phyloP scores from a whole-genome alignment of 495 filamentous ascomycete genomes.

The Trypethelium eluteriae region DNA sequence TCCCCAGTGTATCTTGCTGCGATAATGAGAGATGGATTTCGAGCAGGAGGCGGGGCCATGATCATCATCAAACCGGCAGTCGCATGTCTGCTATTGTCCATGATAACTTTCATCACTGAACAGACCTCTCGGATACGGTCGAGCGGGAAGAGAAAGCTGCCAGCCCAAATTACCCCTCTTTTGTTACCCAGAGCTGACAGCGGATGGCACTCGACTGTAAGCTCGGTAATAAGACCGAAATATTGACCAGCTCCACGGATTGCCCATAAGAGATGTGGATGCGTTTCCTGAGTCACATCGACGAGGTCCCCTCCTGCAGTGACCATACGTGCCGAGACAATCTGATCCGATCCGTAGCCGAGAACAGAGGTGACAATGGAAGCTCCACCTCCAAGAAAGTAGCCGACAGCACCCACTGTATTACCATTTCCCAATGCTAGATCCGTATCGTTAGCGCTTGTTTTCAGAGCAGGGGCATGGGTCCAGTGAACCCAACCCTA shows the following conservation, averaged over 20 bases:
- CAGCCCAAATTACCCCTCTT: slow-evolving; percentile 23
- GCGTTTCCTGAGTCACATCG: not conserved
- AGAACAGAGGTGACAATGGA: not conserved
- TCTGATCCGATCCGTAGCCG: not conserved
- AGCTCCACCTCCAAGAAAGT: not conserved
- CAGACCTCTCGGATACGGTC: slow-evolving; percentile 25
- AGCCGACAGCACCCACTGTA: not conserved
- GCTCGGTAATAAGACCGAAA: slow-evolving; percentile 13
- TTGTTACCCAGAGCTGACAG: slow-evolving; percentile 19
- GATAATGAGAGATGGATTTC: slow-evolving; percentile 16
- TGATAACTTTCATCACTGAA: slow-evolving; percentile 19
- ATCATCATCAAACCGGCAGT: slow-evolving; percentile 31
- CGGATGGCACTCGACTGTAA: slow-evolving; percentile 27
- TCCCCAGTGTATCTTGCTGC: slow-evolving; percentile 20
- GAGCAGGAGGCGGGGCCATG: slow-evolving; percentile 21
- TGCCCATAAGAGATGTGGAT: not conserved
- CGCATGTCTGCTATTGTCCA: slow-evolving; percentile 22
- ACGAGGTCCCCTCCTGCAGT: not conserved
- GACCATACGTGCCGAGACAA: not conserved
- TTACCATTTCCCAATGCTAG: not conserved
- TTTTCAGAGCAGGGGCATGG: too few species aligned
- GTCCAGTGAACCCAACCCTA: too few species aligned
- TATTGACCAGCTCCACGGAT: not conserved
- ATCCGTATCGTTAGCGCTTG: not conserved
- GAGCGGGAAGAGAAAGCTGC: slow-evolving; percentile 27